Conservation (phyloP, 495 filamentous ascomycete species). For the Podospora tetraspora region DNA sequence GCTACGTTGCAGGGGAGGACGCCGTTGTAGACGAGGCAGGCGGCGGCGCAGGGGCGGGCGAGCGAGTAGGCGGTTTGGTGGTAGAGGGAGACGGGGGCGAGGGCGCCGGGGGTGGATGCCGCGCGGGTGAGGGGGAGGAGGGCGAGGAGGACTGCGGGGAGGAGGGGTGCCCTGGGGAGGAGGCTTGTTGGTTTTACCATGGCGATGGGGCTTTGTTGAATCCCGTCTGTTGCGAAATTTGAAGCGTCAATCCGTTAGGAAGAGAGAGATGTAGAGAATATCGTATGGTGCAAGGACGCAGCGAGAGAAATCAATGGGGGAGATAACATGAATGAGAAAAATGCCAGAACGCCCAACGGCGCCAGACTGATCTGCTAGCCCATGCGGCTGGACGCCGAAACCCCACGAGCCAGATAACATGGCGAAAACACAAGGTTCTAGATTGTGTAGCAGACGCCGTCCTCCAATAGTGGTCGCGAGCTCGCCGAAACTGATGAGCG, state of each 20-base stretch:
- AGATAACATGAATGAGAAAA: not conserved
- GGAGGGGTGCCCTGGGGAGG: not conserved
- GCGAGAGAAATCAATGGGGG: not conserved
- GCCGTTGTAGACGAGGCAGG: slow-evolving; percentile 16
- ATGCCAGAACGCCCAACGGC: not conserved
- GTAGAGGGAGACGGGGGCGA: not conserved
- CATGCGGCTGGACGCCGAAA: not conserved
- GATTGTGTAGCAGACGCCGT: not conserved
- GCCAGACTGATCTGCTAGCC: not conserved
- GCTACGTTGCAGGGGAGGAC: not conserved
- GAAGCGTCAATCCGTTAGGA: not conserved
- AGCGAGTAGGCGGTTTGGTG: slow-evolving; percentile 1
- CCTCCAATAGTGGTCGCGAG: not conserved
- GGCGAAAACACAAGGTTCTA: not conserved
- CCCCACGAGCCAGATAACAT: not conserved
- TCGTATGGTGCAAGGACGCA: not conserved
- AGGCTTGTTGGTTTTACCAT: not conserved
- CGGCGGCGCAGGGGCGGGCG: slow-evolving; percentile 10
- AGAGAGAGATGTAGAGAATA: not conserved
- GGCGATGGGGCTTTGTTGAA: not conserved
- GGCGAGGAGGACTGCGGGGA: not conserved
- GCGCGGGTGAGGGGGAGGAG: not conserved
- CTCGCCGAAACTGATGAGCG: not conserved
- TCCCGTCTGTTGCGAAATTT: not conserved
- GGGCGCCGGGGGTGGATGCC: slow-evolving; percentile 1